Base-by-base conservation (phyloP, 2,329 filamentous ascomycete genomes). In the Cladosporium sphaerospermum region DNA sequence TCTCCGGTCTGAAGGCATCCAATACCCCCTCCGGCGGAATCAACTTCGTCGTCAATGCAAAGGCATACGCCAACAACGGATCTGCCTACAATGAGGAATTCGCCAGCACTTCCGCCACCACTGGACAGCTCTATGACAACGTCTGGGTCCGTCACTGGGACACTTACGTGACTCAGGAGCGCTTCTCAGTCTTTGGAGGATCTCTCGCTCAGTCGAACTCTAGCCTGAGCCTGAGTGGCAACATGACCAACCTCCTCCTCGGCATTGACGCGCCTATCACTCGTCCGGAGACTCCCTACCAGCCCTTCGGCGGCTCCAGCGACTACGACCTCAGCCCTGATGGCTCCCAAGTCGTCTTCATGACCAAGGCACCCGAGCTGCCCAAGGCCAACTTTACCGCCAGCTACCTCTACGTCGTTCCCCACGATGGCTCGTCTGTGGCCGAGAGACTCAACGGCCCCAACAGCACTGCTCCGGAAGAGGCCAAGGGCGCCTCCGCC, bases 91-190 rank as follows among this genome's bases (percentile, higher is more conserved):
- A 78, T 46, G 71, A 75, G 28, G 71, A 76, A 47, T 71, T 76
- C 56, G 72, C 68, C 5, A 71, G 72, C 45, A 75, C 74, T 54
- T 69, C 75, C 1, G 57, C 66, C 18, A 75, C 70, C 13, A 74
- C 72, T 2, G 77, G 74, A 2, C 71, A 65, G 45, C 59, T 79
- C 3, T 80, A 79, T 59, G 75, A 75, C 16, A 74, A 71, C 8
- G 67, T 78, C 14, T 78, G 75, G 59, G 77, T 79, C 10, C 69
- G 77, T 34, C 76, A 79, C 57, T 79, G 77, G 77, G 77, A 79
- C 58, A 64, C 70, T 5, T 79, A 75, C 57, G 63, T 77, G 11
- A 70, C 71, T 18, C 71, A 73, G n/a, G 70, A 78, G 61, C 72
- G 69, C 50, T 77, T 76, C 56, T 62, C 75, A 0, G 73, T 80